A percentile compares a stretch with the other conserved stretches of the same genome.
Evolutionary conservation across 2,329 filamentous ascomycete species (phyloP).

Genomic region (Ceratocystis cacaofunesta): DNA sequence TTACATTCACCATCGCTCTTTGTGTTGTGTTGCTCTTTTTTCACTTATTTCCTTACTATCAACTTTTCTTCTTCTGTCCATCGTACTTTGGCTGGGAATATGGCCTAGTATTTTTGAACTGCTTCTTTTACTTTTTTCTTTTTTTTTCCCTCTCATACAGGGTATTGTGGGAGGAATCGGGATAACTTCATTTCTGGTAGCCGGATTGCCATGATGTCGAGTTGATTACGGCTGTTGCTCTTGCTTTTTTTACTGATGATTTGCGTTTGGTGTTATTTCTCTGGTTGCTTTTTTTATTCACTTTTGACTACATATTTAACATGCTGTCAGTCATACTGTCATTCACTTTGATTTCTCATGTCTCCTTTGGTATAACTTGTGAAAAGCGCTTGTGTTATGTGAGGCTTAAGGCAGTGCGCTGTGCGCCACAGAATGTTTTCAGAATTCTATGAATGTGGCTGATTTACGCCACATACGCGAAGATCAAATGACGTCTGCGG

Average conservation of each 20-base stretch:
- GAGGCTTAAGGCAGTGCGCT: neutral
- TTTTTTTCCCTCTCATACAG: neutral
- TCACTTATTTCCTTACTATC: neutral
- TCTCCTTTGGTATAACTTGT: neutral
- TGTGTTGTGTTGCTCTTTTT: neutral
- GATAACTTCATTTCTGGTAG: neutral
- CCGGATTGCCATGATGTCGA: neutral
- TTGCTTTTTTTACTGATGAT: neutral
- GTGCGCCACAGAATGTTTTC: neutral
- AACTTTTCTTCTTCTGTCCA: neutral
- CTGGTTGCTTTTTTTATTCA: neutral
- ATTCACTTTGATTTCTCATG: neutral
- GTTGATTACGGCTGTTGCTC: neutral
- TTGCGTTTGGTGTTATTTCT: slow-evolving; percentile 1
- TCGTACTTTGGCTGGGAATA: neutral
- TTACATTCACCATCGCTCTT: slow-evolving; percentile 9
- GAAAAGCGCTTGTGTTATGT: neutral
- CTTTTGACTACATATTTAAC: neutral
- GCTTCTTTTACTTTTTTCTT: neutral
- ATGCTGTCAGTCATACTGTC: neutral
- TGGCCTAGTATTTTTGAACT: neutral
- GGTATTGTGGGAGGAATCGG: neutral
- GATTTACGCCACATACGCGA: neutral
- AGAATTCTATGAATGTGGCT: neutral
- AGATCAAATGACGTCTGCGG: neutral